A percentile compares a stretch with the other conserved stretches of the same genome.
These are phyloP conservation scores for Acanthamoeba culbertsoni DNA, from an alignment of 208 protist genomes.

Conservation along the genomic window DNA sequence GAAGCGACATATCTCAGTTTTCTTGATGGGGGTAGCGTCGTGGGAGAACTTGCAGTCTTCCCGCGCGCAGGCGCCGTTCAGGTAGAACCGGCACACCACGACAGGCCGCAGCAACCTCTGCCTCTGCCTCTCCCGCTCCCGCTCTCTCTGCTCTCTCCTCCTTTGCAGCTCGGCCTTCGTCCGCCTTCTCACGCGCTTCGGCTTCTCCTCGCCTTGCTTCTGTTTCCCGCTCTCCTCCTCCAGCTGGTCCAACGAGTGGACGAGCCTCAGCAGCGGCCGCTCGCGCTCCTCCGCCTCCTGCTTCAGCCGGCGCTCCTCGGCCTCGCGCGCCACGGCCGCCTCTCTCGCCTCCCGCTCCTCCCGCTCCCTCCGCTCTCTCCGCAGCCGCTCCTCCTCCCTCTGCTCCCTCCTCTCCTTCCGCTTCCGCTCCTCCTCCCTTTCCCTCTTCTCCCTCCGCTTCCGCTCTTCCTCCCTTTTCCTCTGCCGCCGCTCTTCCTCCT, in stretches of 20 bases:
- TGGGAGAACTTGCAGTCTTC: neutral
- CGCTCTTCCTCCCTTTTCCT: neutral
- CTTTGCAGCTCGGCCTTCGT: neutral
- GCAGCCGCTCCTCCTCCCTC: neutral
- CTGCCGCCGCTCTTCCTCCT: neutral
- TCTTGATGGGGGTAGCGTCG: slow-evolving; percentile 13
- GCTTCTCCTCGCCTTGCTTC: neutral
- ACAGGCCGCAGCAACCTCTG: neutral
- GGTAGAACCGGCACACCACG: slow-evolving; percentile 20
- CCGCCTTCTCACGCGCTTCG: neutral
- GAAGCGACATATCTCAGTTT: slow-evolving; percentile 7
- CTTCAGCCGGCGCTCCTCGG: neutral
- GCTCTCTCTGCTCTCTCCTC: neutral
- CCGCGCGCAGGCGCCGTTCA: neutral
- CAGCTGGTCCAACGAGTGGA: neutral
- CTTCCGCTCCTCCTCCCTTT: neutral
- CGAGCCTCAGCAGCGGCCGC: neutral
- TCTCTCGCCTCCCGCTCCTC: neutral
- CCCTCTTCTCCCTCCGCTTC: neutral
- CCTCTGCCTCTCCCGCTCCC: neutral
- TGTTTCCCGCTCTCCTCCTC: neutral
- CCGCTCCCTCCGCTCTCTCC: neutral
- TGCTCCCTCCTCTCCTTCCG: neutral
- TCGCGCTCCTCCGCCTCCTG: neutral
- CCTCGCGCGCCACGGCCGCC: too few species aligned